phyloP scores from a whole-genome alignment of 176 grass and related monocot species.

The Oryza nivara region DNA sequence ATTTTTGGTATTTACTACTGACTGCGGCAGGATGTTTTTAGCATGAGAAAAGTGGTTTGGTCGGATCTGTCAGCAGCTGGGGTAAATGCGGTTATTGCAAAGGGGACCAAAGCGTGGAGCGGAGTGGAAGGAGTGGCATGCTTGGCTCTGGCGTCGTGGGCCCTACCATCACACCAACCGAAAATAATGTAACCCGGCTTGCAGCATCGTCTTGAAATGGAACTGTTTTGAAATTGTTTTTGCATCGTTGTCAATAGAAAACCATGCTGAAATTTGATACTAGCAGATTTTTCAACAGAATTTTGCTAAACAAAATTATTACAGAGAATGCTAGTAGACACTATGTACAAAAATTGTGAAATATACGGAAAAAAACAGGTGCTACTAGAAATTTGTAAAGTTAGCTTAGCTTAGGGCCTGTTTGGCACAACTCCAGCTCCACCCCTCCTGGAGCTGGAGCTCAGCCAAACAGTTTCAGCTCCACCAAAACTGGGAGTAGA shows the following conservation, averaged over 20 bases:
- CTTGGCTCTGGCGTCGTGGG: neutral
- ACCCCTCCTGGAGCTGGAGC: no score
- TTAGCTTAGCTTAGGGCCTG: no score
- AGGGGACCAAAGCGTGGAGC: neutral
- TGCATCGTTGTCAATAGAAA: neutral
- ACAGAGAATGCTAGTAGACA: no score
- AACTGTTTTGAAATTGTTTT: neutral
- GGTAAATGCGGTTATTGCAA: neutral
- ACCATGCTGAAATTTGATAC: neutral
- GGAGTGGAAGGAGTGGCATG: neutral
- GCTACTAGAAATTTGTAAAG: no score
- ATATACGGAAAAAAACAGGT: no score
- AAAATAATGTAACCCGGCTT: neutral
- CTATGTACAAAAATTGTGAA: no score
- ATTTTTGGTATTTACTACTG: neutral
- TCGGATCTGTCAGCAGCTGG: neutral
- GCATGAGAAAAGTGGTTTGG: neutral
- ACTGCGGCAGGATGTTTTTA: neutral
- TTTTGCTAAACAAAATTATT: no score
- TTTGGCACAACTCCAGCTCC: no score
- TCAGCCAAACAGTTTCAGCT: no score
- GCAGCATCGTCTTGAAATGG: neutral
- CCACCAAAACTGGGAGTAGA: no score
- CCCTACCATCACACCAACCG: neutral
- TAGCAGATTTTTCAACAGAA: no score